These are phyloP conservation scores for Cyberlindnera amylophila DNA, from an alignment of 805 yeast species.

Conservation along the genomic window DNA sequence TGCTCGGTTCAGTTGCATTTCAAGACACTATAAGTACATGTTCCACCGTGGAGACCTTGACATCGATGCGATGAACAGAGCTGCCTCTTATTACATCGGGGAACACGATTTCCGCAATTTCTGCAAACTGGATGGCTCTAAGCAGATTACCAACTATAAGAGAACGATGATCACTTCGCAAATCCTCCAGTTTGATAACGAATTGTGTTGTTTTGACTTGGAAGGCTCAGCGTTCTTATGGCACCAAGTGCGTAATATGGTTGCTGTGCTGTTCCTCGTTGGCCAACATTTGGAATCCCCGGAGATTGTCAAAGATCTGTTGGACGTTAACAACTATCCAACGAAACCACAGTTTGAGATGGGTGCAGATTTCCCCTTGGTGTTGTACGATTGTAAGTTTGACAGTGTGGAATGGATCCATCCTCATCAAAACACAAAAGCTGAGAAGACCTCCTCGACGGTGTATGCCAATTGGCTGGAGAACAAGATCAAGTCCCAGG, in stretches of 20 bases:
- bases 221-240: constrained; percentile 89
- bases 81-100: constrained; percentile 62
- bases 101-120: constrained; percentile 90
- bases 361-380: constrained; percentile 87
- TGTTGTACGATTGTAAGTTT: constrained; percentile 80
- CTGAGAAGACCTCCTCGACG: constrained; percentile 38
- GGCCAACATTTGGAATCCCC: constrained; percentile 77
- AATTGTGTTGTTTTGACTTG: constrained; percentile 66
- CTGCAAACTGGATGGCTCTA: constrained; percentile 91
- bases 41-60: constrained; percentile 58
- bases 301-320: constrained; percentile 48
- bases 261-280: constrained; percentile 73
- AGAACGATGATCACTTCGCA: constrained; percentile 56
- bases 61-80: constrained; percentile 62
- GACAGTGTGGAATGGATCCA: constrained; percentile 61
- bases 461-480: constrained; percentile 53
- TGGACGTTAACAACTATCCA: constrained; percentile 55
- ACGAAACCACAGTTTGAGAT: constrained; percentile 77
- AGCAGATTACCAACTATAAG: constrained; percentile 78
- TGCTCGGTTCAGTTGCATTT: constrained; percentile 88
- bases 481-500: constrained; percentile 49
- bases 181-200: constrained; percentile 35
- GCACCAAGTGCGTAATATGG: constrained; percentile 98
- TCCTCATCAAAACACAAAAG: constrained; percentile 32
- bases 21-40: constrained; percentile 81